Conservation (phyloP, 331 rosid genomes). For the Cydonia oblonga region DNA sequence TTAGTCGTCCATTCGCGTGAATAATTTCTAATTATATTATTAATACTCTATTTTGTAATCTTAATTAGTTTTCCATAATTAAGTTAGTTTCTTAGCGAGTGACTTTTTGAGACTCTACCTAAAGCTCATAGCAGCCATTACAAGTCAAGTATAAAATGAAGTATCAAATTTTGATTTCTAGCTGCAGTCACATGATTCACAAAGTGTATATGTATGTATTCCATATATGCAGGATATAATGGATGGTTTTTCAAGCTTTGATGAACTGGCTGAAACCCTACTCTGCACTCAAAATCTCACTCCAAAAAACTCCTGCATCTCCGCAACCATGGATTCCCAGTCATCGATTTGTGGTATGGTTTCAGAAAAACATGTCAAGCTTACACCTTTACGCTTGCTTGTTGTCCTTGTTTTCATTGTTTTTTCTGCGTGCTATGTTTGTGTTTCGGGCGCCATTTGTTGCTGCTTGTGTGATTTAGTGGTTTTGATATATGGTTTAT, state of each 20-base stretch:
- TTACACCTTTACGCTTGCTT: background rate
- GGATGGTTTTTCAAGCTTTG: constrained; percentile 33
- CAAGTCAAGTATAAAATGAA: background rate
- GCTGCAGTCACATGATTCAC: background rate
- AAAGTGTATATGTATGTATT: background rate
- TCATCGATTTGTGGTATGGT: constrained; percentile 54
- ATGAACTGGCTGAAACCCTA: constrained; percentile 26
- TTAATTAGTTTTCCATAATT: too few species aligned
- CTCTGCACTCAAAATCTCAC: constrained; percentile 36
- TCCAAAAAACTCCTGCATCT: constrained; percentile 43
- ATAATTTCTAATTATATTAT: too few species aligned
- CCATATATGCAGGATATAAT: constrained; percentile 43
- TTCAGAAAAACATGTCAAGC: background rate
- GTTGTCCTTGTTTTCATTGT: background rate
- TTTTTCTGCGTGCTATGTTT: background rate
- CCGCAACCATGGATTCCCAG: constrained; percentile 58
- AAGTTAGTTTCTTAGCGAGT: too few species aligned
- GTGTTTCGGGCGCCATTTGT: background rate
- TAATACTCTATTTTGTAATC: too few species aligned
- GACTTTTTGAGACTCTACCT: too few species aligned
- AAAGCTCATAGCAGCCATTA: background rate
- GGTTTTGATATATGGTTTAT: background rate
- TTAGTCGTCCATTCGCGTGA: too few species aligned
- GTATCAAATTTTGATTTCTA: background rate
- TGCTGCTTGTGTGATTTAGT: background rate